Evolutionary conservation across 2,329 filamentous ascomycete genomes (phyloP), one percentile per base, ranked within the genome.

Genomic region (Ceratocystis albifundus): DNA sequence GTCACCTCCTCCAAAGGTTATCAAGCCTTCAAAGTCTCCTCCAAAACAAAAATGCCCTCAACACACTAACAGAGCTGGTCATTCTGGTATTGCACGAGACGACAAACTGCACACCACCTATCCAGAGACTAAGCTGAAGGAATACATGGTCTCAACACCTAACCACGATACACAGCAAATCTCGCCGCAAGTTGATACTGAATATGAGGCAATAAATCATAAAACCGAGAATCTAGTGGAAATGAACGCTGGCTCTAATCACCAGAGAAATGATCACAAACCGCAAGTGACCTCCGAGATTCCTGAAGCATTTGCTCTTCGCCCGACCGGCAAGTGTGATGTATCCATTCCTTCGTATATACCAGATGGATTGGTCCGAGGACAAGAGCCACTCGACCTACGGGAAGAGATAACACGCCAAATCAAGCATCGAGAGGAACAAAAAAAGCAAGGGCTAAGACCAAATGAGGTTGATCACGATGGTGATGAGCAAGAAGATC

Each of bases 341-440:
- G 4, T 7, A n/a, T 59, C 55, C n/a, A 30, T 30, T 3, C 25
- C 30, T 36, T n/a, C 30, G 41, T 59, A 62, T 64, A 10, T 57
- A 41, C 36, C 61, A 15, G 22, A 25, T 20, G 59, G 20, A 3
- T 25, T 63, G 4, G 25, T 57, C 8, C 22, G 45, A n/a, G 41
- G 45, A 4, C 36, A 45, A 12, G 65, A 66, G 15, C 61, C 65
- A 28, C 12, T 4, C 28, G 48, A 44, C 4, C 25, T 66, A 2
- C 48, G 65, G 30, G 17, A 25, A 5, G 55, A 66, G 36, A 59
- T 66, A 17, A 57, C 61, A 17, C 30, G 46, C 20, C 59, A 66
- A 59, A 66, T 66, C 10, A 41, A 62, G 10, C 61, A 61, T 20
- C 61, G 61, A n/a, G 65, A 66, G 22, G 64, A 55, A 22, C 25